These are phyloP conservation scores for Vitis cinerea DNA, from an alignment of 164 flowering plant genomes.

Conservation along the genomic window DNA sequence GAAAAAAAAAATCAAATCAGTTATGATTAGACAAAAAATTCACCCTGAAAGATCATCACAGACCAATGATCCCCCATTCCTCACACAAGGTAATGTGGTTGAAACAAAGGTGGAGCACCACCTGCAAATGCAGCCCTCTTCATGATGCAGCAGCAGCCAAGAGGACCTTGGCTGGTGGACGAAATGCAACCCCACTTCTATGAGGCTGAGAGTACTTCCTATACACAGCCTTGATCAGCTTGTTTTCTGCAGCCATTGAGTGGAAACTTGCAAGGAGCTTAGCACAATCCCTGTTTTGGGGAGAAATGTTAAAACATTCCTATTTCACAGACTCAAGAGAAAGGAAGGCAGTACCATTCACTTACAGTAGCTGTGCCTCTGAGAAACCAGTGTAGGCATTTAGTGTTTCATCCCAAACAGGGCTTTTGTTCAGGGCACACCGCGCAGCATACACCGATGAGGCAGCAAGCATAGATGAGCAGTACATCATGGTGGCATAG, in stretches of 20 bases:
- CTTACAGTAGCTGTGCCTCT: constrained; percentile 47
- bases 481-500: constrained; percentile 21
- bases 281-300: constrained; percentile 41
- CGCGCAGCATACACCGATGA: constrained; percentile 70
- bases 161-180: constrained; percentile 31
- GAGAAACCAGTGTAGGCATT: constrained; percentile 55
- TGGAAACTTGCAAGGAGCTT: constrained; percentile 32
- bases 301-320: background rate
- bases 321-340: too few species aligned
- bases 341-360: too few species aligned
- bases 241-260: constrained; percentile 29
- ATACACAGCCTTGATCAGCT: constrained; percentile 34
- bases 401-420: constrained; percentile 62
- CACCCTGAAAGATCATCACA: too few species aligned
- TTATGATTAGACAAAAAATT: too few species aligned
- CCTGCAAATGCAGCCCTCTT: too few species aligned
- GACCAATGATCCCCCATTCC: too few species aligned
- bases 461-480: constrained; percentile 55
- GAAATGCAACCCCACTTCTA: constrained; percentile 37
- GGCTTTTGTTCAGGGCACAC: constrained; percentile 39
- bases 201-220: constrained; percentile 36
- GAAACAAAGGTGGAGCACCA: too few species aligned
- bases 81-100: too few species aligned
- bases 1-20: too few species aligned
- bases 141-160: background rate